Conservation (phyloP, 495 filamentous ascomycete species). For the Tuber brumale region DNA sequence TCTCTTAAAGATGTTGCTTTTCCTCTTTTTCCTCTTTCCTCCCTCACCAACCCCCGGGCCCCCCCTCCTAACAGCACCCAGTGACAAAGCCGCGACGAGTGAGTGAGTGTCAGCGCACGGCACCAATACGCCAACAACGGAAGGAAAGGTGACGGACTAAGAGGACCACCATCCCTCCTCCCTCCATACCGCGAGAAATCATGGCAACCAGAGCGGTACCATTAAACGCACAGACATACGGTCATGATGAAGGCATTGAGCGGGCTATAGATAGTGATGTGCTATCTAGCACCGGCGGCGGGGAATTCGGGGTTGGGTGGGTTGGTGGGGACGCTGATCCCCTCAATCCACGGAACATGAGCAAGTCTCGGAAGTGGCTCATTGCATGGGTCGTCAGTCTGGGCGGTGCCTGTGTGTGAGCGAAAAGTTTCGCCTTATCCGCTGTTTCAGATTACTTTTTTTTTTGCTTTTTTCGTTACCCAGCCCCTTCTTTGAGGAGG, state of each 20-base stretch:
- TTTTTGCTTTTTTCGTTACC: neutral
- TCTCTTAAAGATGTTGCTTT: neutral
- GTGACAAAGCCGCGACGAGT: neutral
- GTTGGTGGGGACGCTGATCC: constrained; percentile 63
- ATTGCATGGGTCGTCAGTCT: constrained; percentile 63
- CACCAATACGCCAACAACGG: neutral
- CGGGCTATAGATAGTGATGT: neutral
- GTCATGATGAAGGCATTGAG: neutral
- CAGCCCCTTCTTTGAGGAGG: neutral
- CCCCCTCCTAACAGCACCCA: neutral
- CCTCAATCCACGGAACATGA: constrained; percentile 63
- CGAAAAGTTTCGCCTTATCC: constrained; percentile 35
- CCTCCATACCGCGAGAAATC: neutral
- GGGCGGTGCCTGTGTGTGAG: constrained; percentile 79
- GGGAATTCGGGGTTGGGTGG: constrained; percentile 37
- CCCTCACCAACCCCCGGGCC: too few relatives aligned
- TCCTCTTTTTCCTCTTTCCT: neutral
- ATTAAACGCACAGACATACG: neutral
- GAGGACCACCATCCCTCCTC: neutral
- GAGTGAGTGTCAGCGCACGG: neutral
- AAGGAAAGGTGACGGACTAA: neutral
- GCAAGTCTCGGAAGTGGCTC: constrained; percentile 65
- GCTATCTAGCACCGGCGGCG: constrained; percentile 3
- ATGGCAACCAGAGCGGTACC: neutral
- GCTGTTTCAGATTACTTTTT: constrained; percentile 7